phyloP scores from a whole-genome alignment of 2,329 filamentous ascomycete species.

The Aspergillus candidus region DNA sequence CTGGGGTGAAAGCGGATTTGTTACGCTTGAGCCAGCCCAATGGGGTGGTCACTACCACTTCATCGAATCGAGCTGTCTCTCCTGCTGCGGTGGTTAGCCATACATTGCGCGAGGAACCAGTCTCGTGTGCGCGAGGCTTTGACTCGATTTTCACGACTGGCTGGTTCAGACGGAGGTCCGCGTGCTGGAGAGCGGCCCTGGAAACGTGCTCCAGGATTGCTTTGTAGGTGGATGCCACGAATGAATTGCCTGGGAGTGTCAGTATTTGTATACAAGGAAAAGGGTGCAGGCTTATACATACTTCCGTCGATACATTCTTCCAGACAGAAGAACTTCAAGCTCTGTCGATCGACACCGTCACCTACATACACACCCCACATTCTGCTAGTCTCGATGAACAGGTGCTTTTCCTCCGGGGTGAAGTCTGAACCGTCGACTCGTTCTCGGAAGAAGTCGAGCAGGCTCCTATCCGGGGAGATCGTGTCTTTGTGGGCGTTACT shows the following conservation, averaged over 20 bases:
- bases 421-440: slow-evolving; percentile 39
- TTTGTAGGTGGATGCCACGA: slow-evolving; percentile 56
- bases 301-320: slow-evolving; percentile 61
- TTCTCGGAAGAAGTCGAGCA: slow-evolving; percentile 53
- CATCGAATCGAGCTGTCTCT: slow-evolving; percentile 40
- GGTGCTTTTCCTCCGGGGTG: slow-evolving; percentile 39
- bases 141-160: slow-evolving; percentile 39
- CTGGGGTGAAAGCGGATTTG: slow-evolving; percentile 40
- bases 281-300: slow-evolving; percentile 20
- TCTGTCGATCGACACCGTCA: slow-evolving; percentile 53
- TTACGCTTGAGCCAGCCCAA: slow-evolving; percentile 51
- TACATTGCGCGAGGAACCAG: slow-evolving; percentile 34
- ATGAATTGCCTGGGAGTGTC: slow-evolving; percentile 48
- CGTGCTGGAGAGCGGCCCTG: slow-evolving; percentile 41
- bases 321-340: slow-evolving; percentile 59
- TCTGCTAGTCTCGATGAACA: slow-evolving; percentile 50
- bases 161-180: slow-evolving; percentile 44
- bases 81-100: slow-evolving; percentile 37
- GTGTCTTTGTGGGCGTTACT: slow-evolving; percentile 48
- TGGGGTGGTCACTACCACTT: slow-evolving; percentile 48
- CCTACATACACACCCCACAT: slow-evolving; percentile 63
- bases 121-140: slow-evolving; percentile 10
- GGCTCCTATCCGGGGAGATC: slow-evolving; percentile 48
- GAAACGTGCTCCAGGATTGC: slow-evolving; percentile 52
- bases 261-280: neutral